These are phyloP conservation scores for Lachnellula willkommii DNA, from an alignment of 2,329 filamentous ascomycete genomes.

Conservation along the genomic window DNA sequence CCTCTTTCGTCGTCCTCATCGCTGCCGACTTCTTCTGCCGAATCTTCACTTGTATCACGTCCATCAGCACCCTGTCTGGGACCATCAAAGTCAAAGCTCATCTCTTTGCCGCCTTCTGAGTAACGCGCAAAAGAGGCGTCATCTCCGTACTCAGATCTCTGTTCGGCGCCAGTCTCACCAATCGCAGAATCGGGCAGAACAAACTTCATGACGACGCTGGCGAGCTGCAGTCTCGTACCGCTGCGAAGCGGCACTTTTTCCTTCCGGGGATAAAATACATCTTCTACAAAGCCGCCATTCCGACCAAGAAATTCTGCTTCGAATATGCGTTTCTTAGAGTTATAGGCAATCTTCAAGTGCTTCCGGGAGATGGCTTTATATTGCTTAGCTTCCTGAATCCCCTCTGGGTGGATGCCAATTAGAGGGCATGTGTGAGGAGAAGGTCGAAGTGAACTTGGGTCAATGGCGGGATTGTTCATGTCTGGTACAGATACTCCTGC, in stretches of 20 bases:
- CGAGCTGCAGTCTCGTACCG: conserved; percentile 65
- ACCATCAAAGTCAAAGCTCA: conserved; percentile 69
- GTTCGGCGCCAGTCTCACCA: conserved; percentile 54
- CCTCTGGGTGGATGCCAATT: conserved; percentile 67
- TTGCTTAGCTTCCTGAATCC: conserved; percentile 52
- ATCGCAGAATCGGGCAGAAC: conserved; percentile 58
- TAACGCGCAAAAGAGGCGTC: conserved; percentile 45
- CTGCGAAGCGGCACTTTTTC: conserved; percentile 55
- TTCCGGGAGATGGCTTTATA: conserved; percentile 70
- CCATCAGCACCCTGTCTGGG: conserved; percentile 51
- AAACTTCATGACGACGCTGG: conserved; percentile 63
- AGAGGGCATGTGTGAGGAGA: conserved; percentile 59
- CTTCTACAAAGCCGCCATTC: conserved; percentile 67
- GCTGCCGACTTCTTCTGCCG: conserved; percentile 23
- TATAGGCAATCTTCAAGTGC: conserved; percentile 69
- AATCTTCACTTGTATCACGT: conserved; percentile 35
- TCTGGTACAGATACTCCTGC: conserved; percentile 47
- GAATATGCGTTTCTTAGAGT: conserved; percentile 56
- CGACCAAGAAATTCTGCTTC: conserved; percentile 52
- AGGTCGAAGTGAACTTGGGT: conserved; percentile 54
- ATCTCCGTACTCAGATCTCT: conserved; percentile 43
- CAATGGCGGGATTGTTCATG: conserved; percentile 50
- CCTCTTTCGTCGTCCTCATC: conserved; percentile 21
- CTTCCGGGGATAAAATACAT: conserved; percentile 48
- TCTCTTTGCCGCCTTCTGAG: conserved; percentile 58